A percentile compares a stretch with the other conserved stretches of the same genome.
Conservation (phyloP, 331 rosid species). For the Phaseolus coccineus region DNA sequence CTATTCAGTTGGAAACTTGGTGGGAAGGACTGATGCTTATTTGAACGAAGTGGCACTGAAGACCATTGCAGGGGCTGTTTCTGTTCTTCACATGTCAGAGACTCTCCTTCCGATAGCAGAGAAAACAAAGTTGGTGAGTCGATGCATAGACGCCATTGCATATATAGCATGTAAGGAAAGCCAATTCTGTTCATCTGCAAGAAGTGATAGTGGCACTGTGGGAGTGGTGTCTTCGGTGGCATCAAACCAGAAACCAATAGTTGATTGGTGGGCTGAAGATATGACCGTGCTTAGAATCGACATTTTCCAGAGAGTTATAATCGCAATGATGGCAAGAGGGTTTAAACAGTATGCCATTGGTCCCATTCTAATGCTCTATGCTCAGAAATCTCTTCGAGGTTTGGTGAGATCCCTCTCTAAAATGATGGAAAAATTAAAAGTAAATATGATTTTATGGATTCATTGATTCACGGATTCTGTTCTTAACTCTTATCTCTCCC, state of each 20-base stretch:
- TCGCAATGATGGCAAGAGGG: conserved; percentile 97
- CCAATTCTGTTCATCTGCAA: conserved; percentile 60
- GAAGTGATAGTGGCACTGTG: conserved; percentile 48
- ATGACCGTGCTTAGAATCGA: conserved; percentile 86
- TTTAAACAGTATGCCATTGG: conserved; percentile 84
- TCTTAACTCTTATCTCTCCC: neutral
- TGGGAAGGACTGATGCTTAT: conserved; percentile 79
- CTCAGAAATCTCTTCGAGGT: conserved; percentile 96
- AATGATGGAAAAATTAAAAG: conserved; percentile 17
- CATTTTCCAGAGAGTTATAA: conserved; percentile 82
- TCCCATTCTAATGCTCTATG: conserved; percentile 94
- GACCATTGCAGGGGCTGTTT: conserved; percentile 77
- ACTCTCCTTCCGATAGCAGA: conserved; percentile 81
- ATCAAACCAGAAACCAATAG: conserved; percentile 62
- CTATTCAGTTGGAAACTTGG: conserved; percentile 76
- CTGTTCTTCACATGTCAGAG: conserved; percentile 73
- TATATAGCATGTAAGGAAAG: conserved; percentile 76
- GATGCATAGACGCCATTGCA: conserved; percentile 89
- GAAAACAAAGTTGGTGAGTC: conserved; percentile 74
- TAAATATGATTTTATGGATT: conserved; percentile 13
- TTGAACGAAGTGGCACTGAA: conserved; percentile 82
- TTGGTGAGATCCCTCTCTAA: conserved; percentile 84
- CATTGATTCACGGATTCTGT: conserved; percentile 10
- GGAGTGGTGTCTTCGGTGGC: conserved; percentile 51
- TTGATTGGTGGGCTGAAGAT: conserved; percentile 99